Conservation (phyloP, 371 early-diverging fungal species). For the Mortierella sp. region DNA sequence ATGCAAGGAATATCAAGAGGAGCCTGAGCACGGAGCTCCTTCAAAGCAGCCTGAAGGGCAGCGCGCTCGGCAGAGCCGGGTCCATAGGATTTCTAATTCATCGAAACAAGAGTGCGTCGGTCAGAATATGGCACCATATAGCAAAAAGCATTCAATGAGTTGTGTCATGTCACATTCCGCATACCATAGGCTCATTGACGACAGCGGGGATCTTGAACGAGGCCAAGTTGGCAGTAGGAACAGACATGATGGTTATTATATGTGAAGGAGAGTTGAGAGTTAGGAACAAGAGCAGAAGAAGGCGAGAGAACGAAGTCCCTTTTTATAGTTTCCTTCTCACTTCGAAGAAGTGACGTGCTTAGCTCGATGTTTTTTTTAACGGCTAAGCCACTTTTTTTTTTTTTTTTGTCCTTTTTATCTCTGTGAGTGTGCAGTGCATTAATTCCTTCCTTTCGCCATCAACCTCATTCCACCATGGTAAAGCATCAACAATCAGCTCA, state of each 20-base stretch:
- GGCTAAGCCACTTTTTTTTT: conserved; percentile 8
- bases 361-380: background rate
- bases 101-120: no score
- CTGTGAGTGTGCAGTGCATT: conserved; percentile 7
- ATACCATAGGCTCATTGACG: conserved; percentile 91
- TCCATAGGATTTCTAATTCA: conserved; percentile 78
- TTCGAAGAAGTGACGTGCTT: no score
- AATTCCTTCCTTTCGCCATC: conserved; percentile 25
- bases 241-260: conserved; percentile 35
- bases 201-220: conserved; percentile 85
- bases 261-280: background rate
- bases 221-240: conserved; percentile 70
- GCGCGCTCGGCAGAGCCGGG: conserved; percentile 85
- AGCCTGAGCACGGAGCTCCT: conserved; percentile 75
- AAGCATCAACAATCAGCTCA: no score
- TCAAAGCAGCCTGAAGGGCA: conserved; percentile 81
- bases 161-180: no score
- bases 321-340: background rate
- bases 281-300: background rate
- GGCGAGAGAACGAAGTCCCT: background rate
- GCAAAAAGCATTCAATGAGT: no score
- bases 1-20: conserved; percentile 87
- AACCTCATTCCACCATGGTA: conserved; percentile 32
- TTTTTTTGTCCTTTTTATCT: conserved; percentile 9
- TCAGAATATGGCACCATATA: no score